Percentiles rank a stretch among this genome's conserved stretches.
Conservation (phyloP, 1,284 basidiomycete species). For the Pisolithus thermaeus region DNA sequence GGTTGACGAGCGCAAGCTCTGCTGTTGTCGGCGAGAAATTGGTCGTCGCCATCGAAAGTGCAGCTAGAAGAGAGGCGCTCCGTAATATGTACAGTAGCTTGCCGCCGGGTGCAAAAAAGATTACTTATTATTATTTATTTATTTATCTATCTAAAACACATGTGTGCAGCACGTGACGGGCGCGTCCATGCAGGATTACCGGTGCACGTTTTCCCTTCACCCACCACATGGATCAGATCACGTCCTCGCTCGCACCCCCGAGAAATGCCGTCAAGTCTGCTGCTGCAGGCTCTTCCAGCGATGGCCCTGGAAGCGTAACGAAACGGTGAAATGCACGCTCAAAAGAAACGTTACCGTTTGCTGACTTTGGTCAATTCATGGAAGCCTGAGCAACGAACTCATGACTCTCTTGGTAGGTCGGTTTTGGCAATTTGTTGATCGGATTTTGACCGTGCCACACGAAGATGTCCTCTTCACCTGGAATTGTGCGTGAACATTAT, state of each 20-base stretch:
- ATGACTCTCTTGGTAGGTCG: constrained; percentile 76
- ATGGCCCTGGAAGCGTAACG: constrained; percentile 67
- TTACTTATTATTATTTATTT: background rate
- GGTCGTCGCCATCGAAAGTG: constrained; percentile 42
- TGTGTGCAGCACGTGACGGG: constrained; percentile 6
- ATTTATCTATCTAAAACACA: background rate
- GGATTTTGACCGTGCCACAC: constrained; percentile 7
- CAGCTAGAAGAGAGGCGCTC: background rate
- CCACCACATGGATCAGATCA: constrained; percentile 65
- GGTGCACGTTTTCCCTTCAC: background rate
- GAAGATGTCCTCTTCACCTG: constrained; percentile 80
- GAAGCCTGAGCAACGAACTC: constrained; percentile 69
- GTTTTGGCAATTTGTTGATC: background rate
- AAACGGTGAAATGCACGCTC: constrained; percentile 50
- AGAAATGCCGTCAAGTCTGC: constrained; percentile 51
- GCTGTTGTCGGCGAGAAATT: constrained; percentile 59
- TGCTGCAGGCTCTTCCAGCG: constrained; percentile 42
- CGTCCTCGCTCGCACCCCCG: constrained; percentile 56
- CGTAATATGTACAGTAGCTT: background rate
- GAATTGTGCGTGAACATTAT: constrained; percentile 51
- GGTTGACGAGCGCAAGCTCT: constrained; percentile 62
- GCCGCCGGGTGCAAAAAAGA: background rate
- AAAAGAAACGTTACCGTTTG: constrained; percentile 1
- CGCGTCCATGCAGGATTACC: constrained; percentile 1
- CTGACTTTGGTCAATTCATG: constrained; percentile 7